A percentile compares a stretch with the other conserved stretches of the same genome.
These are phyloP conservation scores for Rhodamnia argentea DNA, from an alignment of 345 rosid genomes.

Conservation along the genomic window DNA sequence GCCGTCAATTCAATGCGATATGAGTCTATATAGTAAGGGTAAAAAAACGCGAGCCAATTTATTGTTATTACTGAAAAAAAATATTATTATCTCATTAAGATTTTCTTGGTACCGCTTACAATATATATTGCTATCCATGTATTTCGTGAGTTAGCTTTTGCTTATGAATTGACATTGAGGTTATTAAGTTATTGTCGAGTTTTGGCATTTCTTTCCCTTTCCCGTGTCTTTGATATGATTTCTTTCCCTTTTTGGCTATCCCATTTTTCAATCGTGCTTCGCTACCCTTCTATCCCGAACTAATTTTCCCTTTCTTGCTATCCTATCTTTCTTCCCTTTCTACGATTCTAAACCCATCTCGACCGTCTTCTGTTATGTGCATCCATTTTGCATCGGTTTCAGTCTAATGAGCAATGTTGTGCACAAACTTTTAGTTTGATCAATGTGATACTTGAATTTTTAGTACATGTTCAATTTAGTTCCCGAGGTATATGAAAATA, in stretches of 20 bases:
- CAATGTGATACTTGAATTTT: too few relatives aligned
- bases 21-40: fast-evolving
- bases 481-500: too few relatives aligned
- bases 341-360: background rate
- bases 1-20: background rate
- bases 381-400: fast-evolving
- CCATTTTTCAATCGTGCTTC: background rate
- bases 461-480: too few relatives aligned
- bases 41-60: background rate
- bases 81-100: fast-evolving
- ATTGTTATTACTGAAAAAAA: background rate
- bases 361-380: background rate
- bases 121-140: too few relatives aligned
- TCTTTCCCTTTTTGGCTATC: too few relatives aligned
- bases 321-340: background rate
- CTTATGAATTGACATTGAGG: too few relatives aligned
- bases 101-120: background rate
- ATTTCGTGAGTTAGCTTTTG: too few relatives aligned
- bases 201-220: too few relatives aligned
- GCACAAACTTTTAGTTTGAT: too few relatives aligned
- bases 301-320: background rate
- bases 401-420: too few relatives aligned
- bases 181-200: too few relatives aligned
- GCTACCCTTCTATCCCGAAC: background rate
- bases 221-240: too few relatives aligned